Conservation (phyloP, 139 green algal species). For the Coelastrella sp. region DNA sequence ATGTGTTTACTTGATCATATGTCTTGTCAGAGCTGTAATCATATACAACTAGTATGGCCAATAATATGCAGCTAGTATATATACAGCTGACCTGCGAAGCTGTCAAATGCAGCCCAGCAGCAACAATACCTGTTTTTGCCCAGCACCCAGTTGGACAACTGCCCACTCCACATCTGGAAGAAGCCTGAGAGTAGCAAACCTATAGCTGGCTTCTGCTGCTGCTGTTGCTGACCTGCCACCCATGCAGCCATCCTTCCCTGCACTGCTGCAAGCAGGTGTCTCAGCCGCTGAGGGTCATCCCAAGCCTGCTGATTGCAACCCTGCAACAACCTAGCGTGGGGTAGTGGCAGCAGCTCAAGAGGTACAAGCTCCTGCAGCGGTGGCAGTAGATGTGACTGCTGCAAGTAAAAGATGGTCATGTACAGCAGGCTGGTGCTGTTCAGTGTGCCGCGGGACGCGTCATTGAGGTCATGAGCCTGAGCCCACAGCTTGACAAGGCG, state of each 20-base stretch:
- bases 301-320: neutral
- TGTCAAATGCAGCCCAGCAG: neutral
- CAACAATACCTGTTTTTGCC: neutral
- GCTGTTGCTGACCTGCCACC: slow-evolving; percentile 20
- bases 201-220: neutral
- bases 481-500: slow-evolving; percentile 77
- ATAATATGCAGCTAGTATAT: neutral
- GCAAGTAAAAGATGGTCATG: slow-evolving; percentile 47
- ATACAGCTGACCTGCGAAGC: neutral
- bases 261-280: slow-evolving; percentile 13
- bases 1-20: too few species aligned
- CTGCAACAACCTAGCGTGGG: neutral
- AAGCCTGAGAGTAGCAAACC: slow-evolving; percentile 20
- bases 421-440: slow-evolving; percentile 71
- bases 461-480: slow-evolving; percentile 59
- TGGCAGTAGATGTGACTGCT: slow-evolving; percentile 34
- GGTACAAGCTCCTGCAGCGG: slow-evolving; percentile 25
- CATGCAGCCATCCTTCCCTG: neutral
- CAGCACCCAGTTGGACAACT: neutral
- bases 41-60: too few species aligned
- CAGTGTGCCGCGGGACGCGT: slow-evolving; percentile 63
- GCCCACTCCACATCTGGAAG: slow-evolving; percentile 6
- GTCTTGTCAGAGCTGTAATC: too few species aligned
- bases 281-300: neutral
- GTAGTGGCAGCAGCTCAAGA: neutral